Evolutionary conservation across 345 rosid species (phyloP).

Genomic region (Erodium maritimum): DNA sequence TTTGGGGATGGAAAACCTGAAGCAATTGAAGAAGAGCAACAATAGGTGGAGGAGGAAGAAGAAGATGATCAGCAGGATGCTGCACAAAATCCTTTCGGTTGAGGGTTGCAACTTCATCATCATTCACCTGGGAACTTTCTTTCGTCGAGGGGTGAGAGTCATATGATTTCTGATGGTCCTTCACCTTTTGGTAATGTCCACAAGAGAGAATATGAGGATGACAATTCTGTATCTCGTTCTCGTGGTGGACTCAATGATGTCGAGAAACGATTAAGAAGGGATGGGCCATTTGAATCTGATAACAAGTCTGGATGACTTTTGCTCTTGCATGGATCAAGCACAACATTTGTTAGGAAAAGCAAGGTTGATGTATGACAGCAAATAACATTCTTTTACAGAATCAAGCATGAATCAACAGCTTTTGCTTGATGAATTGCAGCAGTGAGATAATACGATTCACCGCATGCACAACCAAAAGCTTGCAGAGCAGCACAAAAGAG

Average conservation of each 20-base stretch:
- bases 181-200: slow-evolving; percentile 34
- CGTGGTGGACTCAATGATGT: slow-evolving; percentile 38
- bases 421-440: slow-evolving; percentile 40
- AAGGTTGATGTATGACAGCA: slow-evolving; percentile 32
- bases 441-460: slow-evolving; percentile 30
- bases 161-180: slow-evolving; percentile 36
- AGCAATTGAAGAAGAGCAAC: slow-evolving; percentile 18
- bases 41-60: slow-evolving; percentile 29
- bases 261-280: slow-evolving; percentile 59
- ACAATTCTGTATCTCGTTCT: slow-evolving; percentile 34
- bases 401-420: slow-evolving; percentile 40
- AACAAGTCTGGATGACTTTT: slow-evolving; percentile 34
- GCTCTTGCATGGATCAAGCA: slow-evolving; percentile 36
- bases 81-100: slow-evolving; percentile 32
- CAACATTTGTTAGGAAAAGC: slow-evolving; percentile 35
- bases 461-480: slow-evolving; percentile 46
- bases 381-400: slow-evolving; percentile 36
- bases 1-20: slow-evolving; percentile 19
- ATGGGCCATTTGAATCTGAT: slow-evolving; percentile 50
- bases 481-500: slow-evolving; percentile 50
- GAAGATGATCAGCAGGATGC: slow-evolving; percentile 16
- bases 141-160: slow-evolving; percentile 41
- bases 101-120: slow-evolving; percentile 41
- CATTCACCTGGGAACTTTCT: slow-evolving; percentile 45
- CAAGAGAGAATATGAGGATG: slow-evolving; percentile 59